Base-by-base conservation (phyloP, 768 basidiomycete species). In the Rhizopogon sp. region DNA sequence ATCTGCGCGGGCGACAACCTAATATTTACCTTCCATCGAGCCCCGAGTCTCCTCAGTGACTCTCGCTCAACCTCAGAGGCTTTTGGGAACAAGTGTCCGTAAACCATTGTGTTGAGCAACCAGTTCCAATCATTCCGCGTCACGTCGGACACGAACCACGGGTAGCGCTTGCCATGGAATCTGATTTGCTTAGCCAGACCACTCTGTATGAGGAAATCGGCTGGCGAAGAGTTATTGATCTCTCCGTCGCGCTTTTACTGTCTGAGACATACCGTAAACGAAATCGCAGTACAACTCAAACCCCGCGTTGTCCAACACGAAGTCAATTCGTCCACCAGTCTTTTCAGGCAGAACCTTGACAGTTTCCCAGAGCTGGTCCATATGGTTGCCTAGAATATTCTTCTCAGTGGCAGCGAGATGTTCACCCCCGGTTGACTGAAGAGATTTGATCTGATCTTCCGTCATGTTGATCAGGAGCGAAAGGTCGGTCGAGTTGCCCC, bases 381-480 rank as follows among this genome's bases (percentile, higher is more conserved):
- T 75, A 65, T 93, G 78, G 71, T 97, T 96, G 37, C 93, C 94
- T 31, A 97, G 77, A 59, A 97, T 97, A 62, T 97, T 97, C 74
- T 95, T 94, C 73, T 96, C 93, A 1, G 95, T 94, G 1, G 93
- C 91, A 3, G 94, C 94, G 43, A 98, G 84, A 57, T 92, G 84
- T 44, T 93, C 95, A n/a, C 93, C 93, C 10, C 94, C 95, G 16
- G 94, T 96, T 13, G 93, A 94, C 67, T 98, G 95, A n/a, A 97
- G 79, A 44, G 87, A 82, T 69, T 93, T 94, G 74, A 98, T 97
- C 69, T 97, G 94, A 31, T 97, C 94, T 71, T 98, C 95, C 6
- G 90, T 90, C 94, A 97, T 96, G 73, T 98, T 92, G 70, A 97
- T 98, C 56, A 97, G 78, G 39, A 98, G 79, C 2, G 93, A 96